A percentile compares a stretch with the other conserved stretches of the same genome.
Evolutionary conservation across 352 stramenopile genomes (phyloP).

Genomic region (Peronospora belbahrii): DNA sequence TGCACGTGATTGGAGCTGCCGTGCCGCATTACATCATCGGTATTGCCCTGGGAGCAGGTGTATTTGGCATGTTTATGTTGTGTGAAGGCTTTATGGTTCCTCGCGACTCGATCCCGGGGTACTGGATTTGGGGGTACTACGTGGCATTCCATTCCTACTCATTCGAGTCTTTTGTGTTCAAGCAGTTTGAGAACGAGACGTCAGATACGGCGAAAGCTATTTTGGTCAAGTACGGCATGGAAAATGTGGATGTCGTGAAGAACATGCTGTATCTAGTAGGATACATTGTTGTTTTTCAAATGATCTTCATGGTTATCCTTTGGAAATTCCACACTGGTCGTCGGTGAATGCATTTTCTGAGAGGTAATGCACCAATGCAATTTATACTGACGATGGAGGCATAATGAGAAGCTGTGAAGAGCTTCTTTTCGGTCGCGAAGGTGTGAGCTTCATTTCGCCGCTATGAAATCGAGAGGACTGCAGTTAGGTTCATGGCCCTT

Average conservation of each 20-base stretch:
- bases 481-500: too few species aligned
- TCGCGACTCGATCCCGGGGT: conserved; percentile 41
- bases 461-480: too few species aligned
- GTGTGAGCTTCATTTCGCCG: too few species aligned
- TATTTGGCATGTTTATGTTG: conserved; percentile 80
- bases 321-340: conserved; percentile 16
- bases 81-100: conserved; percentile 77
- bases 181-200: conserved; percentile 46
- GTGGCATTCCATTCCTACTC: conserved; percentile 77
- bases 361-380: too few species aligned
- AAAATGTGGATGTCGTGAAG: conserved; percentile 41
- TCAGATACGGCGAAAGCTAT: conserved; percentile 10
- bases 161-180: conserved; percentile 73
- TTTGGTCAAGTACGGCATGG: conserved; percentile 31
- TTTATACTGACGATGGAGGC: too few species aligned
- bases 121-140: conserved; percentile 82
- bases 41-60: conserved; percentile 56
- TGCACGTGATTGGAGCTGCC: conserved; percentile 61
- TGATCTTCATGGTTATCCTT: conserved; percentile 22
- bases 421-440: too few species aligned
- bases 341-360: too few species aligned
- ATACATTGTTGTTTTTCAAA: conserved; percentile 32
- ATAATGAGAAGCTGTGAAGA: too few species aligned
- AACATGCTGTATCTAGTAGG: conserved; percentile 36
- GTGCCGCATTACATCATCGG: conserved; percentile 78